A percentile compares a stretch with the other conserved stretches of the same genome.
Evolutionary conservation across 1,284 basidiomycete species (phyloP).

Genomic region (Tilletia indica): DNA sequence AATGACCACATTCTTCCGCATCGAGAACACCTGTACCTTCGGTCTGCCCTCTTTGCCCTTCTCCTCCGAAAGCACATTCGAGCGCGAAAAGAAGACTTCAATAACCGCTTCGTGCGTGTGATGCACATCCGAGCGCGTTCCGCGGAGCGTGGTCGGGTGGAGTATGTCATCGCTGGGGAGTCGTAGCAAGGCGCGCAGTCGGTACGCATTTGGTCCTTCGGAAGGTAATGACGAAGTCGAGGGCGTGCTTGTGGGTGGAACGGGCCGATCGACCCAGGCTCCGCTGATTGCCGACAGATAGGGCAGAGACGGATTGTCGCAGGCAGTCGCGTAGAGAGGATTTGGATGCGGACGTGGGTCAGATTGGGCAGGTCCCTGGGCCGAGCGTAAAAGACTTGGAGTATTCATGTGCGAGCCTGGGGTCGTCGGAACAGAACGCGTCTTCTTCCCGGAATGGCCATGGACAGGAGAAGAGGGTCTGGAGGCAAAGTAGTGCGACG

Average conservation of each 20-base stretch:
- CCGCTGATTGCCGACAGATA: slow-evolving; percentile 12
- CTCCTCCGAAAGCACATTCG: slow-evolving; percentile 44
- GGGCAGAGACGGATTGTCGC: neutral
- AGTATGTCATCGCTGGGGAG: slow-evolving; percentile 50
- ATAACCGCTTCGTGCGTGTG: slow-evolving; percentile 51
- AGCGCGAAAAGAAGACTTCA: slow-evolving; percentile 52
- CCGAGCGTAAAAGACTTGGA: neutral
- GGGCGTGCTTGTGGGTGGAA: neutral
- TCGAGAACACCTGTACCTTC: slow-evolving; percentile 54
- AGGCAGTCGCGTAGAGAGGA: slow-evolving; percentile 9
- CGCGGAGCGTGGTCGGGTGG: slow-evolving; percentile 50
- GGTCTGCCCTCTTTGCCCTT: slow-evolving; percentile 36
- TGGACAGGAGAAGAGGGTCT: neutral
- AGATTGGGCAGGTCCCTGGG: neutral
- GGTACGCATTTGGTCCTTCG: slow-evolving; percentile 27
- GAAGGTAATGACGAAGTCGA: neutral
- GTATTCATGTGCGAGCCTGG: neutral
- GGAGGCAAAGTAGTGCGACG: slow-evolving; percentile 4
- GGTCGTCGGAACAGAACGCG: neutral
- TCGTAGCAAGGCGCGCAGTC: slow-evolving; percentile 47
- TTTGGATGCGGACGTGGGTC: slow-evolving; percentile 1
- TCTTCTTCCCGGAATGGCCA: neutral
- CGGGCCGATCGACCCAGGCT: slow-evolving; percentile 8
- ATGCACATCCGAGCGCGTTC: slow-evolving; percentile 48
- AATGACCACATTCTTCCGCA: slow-evolving; percentile 44